Evolutionary conservation across 495 filamentous ascomycete species (phyloP).

Genomic region (Penicillium goetzii): DNA sequence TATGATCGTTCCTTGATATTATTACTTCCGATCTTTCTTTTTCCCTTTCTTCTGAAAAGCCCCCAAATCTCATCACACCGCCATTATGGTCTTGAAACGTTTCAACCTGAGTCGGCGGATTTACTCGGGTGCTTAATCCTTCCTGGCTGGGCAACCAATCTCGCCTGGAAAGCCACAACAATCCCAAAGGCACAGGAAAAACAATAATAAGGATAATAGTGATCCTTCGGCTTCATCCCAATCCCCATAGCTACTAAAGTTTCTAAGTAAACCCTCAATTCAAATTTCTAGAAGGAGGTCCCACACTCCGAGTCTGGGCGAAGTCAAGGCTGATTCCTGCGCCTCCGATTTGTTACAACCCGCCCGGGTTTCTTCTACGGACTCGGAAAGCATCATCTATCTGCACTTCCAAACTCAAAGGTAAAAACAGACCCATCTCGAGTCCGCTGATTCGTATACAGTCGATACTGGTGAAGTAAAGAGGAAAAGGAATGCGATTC

Average conservation of each 20-base stretch:
- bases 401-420: slow-evolving; percentile 1
- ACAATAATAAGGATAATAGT: not conserved
- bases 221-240: not conserved
- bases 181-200: not conserved
- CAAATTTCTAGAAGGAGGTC: not conserved
- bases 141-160: not conserved
- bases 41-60: not conserved
- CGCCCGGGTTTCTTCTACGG: not conserved
- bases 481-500: not conserved
- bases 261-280: not conserved
- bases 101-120: not conserved
- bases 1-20: not conserved
- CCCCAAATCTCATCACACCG: slow-evolving; percentile 2
- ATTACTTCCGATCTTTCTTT: not conserved
- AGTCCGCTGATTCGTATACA: not conserved
- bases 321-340: slow-evolving; percentile 17
- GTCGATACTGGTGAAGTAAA: not conserved
- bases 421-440: not conserved
- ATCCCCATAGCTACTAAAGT: too few relatives aligned
- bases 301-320: slow-evolving; percentile 2
- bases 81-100: not conserved
- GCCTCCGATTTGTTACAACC: slow-evolving; percentile 28
- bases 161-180: not conserved
- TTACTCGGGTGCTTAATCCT: not conserved
- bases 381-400: not conserved